phyloP scores from a whole-genome alignment of 805 yeast genomes.

The Lachancea thermotolerans region DNA sequence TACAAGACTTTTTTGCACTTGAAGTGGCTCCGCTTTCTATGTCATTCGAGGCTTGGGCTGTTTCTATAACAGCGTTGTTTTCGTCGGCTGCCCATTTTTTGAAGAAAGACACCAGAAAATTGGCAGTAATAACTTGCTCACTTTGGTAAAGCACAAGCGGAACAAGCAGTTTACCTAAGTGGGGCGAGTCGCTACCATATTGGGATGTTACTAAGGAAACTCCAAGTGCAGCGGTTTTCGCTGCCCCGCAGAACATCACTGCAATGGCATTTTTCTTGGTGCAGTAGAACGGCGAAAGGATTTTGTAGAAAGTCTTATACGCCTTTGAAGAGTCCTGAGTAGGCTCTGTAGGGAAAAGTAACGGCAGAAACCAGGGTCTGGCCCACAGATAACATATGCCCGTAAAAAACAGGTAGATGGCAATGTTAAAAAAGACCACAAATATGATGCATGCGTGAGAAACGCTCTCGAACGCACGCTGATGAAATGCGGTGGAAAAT shows the following conservation, averaged over 20 bases:
- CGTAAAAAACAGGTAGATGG: slow-evolving; percentile 73
- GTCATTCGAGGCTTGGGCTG: background rate
- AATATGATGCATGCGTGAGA: slow-evolving; percentile 64
- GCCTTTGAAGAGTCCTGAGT: slow-evolving; percentile 35
- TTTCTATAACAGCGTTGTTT: background rate
- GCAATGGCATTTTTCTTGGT: slow-evolving; percentile 66
- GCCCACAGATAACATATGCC: slow-evolving; percentile 51
- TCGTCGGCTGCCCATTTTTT: slow-evolving; percentile 48
- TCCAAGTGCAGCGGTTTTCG: slow-evolving; percentile 89
- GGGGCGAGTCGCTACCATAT: slow-evolving; percentile 55
- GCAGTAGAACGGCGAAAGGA: slow-evolving; percentile 60
- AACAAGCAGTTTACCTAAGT: slow-evolving; percentile 66
- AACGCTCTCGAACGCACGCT: slow-evolving; percentile 66
- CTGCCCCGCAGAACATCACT: slow-evolving; percentile 83
- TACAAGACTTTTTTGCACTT: background rate
- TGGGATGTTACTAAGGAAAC: slow-evolving; percentile 77
- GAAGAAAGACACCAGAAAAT: slow-evolving; percentile 58
- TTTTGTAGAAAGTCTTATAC: slow-evolving; percentile 38
- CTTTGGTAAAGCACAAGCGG: slow-evolving; percentile 84
- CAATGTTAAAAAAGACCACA: slow-evolving; percentile 76
- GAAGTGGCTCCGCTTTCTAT: background rate
- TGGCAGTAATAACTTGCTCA: slow-evolving; percentile 80
- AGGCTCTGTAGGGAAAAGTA: slow-evolving; percentile 43
- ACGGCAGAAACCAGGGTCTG: slow-evolving; percentile 49
- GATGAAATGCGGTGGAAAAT: slow-evolving; percentile 82